Base-by-base conservation (phyloP, 1,284 basidiomycete species). In the Phellinidium pouzarii region DNA sequence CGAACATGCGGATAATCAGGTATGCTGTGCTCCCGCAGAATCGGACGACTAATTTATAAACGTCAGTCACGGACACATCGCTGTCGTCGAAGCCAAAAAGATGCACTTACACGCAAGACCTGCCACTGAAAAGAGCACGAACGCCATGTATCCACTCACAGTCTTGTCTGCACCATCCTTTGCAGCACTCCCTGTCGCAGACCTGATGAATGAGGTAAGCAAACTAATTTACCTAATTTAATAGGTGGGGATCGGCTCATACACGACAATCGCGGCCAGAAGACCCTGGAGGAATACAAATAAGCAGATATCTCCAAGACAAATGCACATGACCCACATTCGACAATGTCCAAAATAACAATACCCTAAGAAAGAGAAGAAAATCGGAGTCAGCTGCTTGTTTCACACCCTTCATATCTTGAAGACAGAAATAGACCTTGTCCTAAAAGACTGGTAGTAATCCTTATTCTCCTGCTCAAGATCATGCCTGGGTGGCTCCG, bases 381-480 rank as follows among this genome's bases (percentile, higher is more conserved):
- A 27, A 23, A 44, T 48, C 46, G 25, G 14, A 27, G 26, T 36
- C 22, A 12, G 7, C 8, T 41, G 27, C 20, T 40, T 26, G 17
- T 11, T 12, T 17, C 17, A 5, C 31, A 8, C 31, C n/a, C 29
- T 12, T 31, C 7, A 31, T 31, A 31, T 31, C 12, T 12, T 31
- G n/a, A 3, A 22, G 31, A 38, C n/a, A 52, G 8, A 53, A 63
- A 66, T 69, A 59, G 59, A 82, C 74, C 94, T 95, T 1, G 93
- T 95, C 59, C 93, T 78, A 69, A 95, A 92, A 27, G 77, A 80
- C 63, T 83, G 74, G 66, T 94, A 95, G 66, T 90, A 93, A 71
- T 96, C 94, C 65, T 94, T 91, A 66, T 93, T 86, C 59, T 79
- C 70, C 23, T 86, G 89, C 58, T 75, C 71, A n/a, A 69, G 65